Evolutionary conservation across 2,329 filamentous ascomycete species (phyloP).

Genomic region (Akanthomyces lecanii): DNA sequence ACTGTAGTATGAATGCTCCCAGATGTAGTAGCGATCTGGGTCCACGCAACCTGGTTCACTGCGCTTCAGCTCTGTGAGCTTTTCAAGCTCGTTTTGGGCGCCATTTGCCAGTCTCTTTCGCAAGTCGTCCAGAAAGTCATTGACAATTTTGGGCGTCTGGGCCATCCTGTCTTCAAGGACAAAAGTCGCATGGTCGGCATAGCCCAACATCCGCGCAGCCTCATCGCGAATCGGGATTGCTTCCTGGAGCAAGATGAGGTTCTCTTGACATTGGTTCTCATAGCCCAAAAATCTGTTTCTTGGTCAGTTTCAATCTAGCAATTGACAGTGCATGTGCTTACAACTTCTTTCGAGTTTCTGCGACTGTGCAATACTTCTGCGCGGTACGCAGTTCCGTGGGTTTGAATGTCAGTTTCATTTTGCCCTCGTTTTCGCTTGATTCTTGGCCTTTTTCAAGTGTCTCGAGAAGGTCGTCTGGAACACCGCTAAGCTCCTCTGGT

Average conservation of each 20-base stretch:
- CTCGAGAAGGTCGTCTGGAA: constrained; percentile 60
- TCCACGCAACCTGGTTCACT: constrained; percentile 27
- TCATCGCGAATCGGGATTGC: constrained; percentile 53
- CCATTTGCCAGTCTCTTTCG: not conserved
- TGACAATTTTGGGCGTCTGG: constrained; percentile 52
- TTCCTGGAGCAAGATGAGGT: constrained; percentile 46
- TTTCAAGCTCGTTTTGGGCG: constrained; percentile 39
- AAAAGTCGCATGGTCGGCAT: constrained; percentile 53
- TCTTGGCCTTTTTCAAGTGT: constrained; percentile 58
- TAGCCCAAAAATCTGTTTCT: constrained; percentile 1
- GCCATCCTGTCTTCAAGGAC: constrained; percentile 58
- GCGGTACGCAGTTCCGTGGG: constrained; percentile 70
- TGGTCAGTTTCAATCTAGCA: not conserved
- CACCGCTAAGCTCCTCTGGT: constrained; percentile 61
- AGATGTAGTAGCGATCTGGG: constrained; percentile 43
- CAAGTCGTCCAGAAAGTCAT: constrained; percentile 49
- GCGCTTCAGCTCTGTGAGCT: constrained; percentile 43
- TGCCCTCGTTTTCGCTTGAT: constrained; percentile 57
- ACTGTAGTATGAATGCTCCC: constrained; percentile 53
- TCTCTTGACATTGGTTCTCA: constrained; percentile 16
- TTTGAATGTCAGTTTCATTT: constrained; percentile 67
- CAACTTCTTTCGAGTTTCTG: constrained; percentile 1
- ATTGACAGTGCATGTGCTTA: not conserved
- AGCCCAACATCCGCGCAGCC: constrained; percentile 51
- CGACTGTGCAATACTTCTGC: constrained; percentile 49